A percentile compares a stretch with the other conserved stretches of the same genome.
These are phyloP conservation scores for Chaetomium fimeti DNA, from an alignment of 495 filamentous ascomycete genomes.

Conservation along the genomic window DNA sequence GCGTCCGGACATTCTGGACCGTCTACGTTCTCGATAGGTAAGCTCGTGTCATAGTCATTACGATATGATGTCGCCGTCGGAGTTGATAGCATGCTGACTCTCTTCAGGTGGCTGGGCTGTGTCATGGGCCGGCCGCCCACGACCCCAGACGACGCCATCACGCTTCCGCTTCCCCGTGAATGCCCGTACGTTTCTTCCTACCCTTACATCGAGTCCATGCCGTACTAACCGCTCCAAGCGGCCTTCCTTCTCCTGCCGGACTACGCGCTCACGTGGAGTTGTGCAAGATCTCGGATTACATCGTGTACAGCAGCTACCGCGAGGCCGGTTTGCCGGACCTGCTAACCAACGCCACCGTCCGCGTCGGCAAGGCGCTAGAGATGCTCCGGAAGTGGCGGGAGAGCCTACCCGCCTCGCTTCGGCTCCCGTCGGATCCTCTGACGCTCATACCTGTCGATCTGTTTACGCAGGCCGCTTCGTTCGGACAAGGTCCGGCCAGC, in stretches of 20 bases:
- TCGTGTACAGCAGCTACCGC: slow-evolving; percentile 40
- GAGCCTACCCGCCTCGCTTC: slow-evolving; percentile 18
- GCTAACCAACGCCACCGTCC: slow-evolving; percentile 9
- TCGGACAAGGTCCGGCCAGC: slow-evolving; percentile 1
- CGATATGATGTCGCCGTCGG: too few species aligned
- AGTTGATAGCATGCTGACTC: neutral
- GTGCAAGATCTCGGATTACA: slow-evolving; percentile 38
- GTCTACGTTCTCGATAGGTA: slow-evolving; percentile 45
- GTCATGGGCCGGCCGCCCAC: slow-evolving; percentile 44
- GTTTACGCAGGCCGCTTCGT: slow-evolving; percentile 9
- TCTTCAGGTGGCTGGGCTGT: slow-evolving; percentile 43
- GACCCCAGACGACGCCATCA: slow-evolving; percentile 39
- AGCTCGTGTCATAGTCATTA: neutral
- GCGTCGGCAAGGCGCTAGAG: slow-evolving; percentile 29
- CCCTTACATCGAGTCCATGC: neutral
- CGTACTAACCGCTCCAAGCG: slow-evolving; percentile 20
- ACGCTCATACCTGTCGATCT: slow-evolving; percentile 16
- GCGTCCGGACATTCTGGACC: slow-evolving; percentile 45
- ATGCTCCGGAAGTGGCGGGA: slow-evolving; percentile 32
- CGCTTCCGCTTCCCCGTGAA: slow-evolving; percentile 36
- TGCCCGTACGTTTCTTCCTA: slow-evolving; percentile 27
- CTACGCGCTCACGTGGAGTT: slow-evolving; percentile 43
- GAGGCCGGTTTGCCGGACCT: slow-evolving; percentile 18
- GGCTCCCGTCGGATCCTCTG: slow-evolving; percentile 14
- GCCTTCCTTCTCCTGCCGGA: slow-evolving; percentile 37